Evolutionary conservation across 2,329 filamentous ascomycete species (phyloP).

Genomic region (Blastomyces silverae): DNA sequence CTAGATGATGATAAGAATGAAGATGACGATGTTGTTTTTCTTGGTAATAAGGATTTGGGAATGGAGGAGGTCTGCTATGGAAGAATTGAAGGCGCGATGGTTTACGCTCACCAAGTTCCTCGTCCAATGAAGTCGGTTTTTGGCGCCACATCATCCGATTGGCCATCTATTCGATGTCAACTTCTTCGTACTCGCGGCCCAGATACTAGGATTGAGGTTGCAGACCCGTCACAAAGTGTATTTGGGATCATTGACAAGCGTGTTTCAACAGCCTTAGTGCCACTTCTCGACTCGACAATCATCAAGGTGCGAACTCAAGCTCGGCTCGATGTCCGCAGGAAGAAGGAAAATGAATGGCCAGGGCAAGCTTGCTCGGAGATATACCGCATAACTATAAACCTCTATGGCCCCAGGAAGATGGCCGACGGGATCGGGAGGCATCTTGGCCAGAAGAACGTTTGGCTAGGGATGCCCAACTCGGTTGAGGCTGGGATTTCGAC

Average conservation of each 20-base stretch:
- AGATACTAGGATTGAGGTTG: slow-evolving; percentile 59
- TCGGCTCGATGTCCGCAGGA: slow-evolving; percentile 61
- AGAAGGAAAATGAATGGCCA: slow-evolving; percentile 55
- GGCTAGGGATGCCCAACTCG: slow-evolving; percentile 59
- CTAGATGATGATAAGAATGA: slow-evolving; percentile 32
- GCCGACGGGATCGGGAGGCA: slow-evolving; percentile 60
- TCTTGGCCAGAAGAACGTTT: slow-evolving; percentile 60
- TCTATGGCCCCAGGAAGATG: slow-evolving; percentile 69
- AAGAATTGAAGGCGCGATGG: slow-evolving; percentile 59
- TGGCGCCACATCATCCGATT: slow-evolving; percentile 48
- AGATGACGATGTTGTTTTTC: slow-evolving; percentile 37
- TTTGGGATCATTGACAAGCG: slow-evolving; percentile 70
- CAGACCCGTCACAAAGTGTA: slow-evolving; percentile 62
- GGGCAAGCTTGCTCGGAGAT: slow-evolving; percentile 56
- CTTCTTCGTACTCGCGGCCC: slow-evolving; percentile 56
- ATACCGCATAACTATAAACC: slow-evolving; percentile 62
- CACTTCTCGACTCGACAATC: slow-evolving; percentile 61
- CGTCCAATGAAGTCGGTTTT: slow-evolving; percentile 54
- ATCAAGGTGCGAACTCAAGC: slow-evolving; percentile 64
- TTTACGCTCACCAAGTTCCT: slow-evolving; percentile 61
- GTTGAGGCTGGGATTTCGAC: slow-evolving; percentile 63
- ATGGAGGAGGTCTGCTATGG: slow-evolving; percentile 75
- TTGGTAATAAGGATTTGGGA: slow-evolving; percentile 53
- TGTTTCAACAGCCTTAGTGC: slow-evolving; percentile 61
- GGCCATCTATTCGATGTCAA: slow-evolving; percentile 68